phyloP scores from a whole-genome alignment of 768 basidiomycete species.

The Hygrocybe punicea region DNA sequence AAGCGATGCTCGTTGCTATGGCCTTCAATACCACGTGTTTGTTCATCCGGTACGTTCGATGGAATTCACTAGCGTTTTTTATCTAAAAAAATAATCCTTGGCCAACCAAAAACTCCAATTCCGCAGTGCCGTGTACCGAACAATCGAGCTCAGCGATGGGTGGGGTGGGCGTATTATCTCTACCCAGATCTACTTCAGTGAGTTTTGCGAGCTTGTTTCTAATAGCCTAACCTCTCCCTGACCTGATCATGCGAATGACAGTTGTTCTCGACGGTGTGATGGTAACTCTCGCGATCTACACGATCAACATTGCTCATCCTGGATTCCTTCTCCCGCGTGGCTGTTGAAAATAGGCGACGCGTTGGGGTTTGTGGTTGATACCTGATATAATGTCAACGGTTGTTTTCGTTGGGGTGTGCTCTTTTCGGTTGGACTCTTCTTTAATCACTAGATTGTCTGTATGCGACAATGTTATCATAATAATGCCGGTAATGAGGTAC shows the following conservation, averaged over 20 bases:
- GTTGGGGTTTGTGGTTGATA: no score
- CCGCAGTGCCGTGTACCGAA: slow-evolving; percentile 49
- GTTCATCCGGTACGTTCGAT: slow-evolving; percentile 42
- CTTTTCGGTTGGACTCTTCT: no score
- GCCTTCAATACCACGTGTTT: slow-evolving; percentile 40
- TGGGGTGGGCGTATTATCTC: slow-evolving; percentile 50
- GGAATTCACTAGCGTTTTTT: not conserved
- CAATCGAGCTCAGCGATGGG: slow-evolving; percentile 48
- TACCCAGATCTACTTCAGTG: slow-evolving; percentile 47
- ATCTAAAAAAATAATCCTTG: not conserved
- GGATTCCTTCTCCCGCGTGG: slow-evolving; percentile 32
- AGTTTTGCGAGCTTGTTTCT: slow-evolving; percentile 3
- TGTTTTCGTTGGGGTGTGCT: no score
- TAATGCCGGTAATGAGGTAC: no score
- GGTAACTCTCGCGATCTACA: slow-evolving; percentile 48
- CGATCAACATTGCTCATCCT: slow-evolving; percentile 48
- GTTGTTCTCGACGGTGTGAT: slow-evolving; percentile 52
- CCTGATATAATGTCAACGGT: no score
- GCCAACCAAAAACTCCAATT: no score
- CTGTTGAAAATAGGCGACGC: not conserved
- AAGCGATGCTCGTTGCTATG: slow-evolving; percentile 36
- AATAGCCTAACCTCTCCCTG: not conserved
- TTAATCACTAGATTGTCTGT: no score
- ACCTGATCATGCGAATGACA: slow-evolving; percentile 14
- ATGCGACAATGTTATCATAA: no score